These are phyloP conservation scores for Zygnema circumcarinatum DNA, from an alignment of 139 green algal genomes.

Conservation along the genomic window DNA sequence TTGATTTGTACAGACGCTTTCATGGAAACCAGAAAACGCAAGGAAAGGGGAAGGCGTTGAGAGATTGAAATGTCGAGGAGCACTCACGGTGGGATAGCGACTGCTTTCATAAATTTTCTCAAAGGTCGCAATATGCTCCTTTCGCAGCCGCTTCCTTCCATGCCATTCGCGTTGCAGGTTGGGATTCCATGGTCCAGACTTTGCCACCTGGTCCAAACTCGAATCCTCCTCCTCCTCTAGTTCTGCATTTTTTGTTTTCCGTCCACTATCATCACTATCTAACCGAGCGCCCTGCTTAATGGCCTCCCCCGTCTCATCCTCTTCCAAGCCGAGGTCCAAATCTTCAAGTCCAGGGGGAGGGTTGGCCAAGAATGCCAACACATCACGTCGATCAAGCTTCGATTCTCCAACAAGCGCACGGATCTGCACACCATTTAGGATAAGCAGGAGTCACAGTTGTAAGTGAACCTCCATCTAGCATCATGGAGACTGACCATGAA, in stretches of 20 bases:
- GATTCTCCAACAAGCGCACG: background rate
- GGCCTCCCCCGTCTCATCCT: background rate
- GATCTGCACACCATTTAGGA: too few relatives aligned
- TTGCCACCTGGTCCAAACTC: background rate
- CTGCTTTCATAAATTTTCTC: constrained; percentile 30
- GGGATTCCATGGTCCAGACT: background rate
- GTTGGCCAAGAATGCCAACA: background rate
- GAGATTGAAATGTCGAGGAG: background rate
- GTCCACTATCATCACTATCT: background rate
- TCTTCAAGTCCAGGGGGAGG: background rate
- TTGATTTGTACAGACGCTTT: too few relatives aligned
- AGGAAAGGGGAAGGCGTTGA: too few relatives aligned
- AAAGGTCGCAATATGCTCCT: constrained; percentile 26
- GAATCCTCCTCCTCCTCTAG: background rate
- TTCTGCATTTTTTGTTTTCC: background rate
- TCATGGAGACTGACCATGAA: too few relatives aligned
- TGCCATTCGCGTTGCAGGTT: background rate
- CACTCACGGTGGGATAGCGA: constrained; percentile 25
- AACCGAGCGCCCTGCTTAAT: background rate
- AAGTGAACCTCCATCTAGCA: too few relatives aligned
- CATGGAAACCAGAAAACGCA: too few relatives aligned
- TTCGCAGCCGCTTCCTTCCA: constrained; percentile 18
- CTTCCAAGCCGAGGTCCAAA: background rate
- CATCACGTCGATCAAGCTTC: background rate
- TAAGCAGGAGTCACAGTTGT: too few relatives aligned